A percentile compares a stretch with the other conserved stretches of the same genome.
These are phyloP conservation scores for Crotalaria pallida DNA, from an alignment of 306 rosid species.

Conservation along the genomic window DNA sequence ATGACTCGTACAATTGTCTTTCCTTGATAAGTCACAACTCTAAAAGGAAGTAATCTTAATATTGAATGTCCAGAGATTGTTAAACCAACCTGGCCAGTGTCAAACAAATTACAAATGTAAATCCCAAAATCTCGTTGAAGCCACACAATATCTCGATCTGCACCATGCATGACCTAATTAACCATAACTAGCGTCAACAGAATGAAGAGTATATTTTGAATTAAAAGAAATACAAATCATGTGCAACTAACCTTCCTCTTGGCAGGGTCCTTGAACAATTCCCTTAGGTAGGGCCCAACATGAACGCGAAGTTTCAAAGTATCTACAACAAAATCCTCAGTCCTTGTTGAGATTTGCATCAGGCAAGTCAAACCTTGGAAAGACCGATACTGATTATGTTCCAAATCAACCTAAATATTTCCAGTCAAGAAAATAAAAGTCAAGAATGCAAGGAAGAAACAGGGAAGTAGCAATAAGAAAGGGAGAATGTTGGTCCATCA, in stretches of 20 bases:
- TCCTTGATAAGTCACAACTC: neutral
- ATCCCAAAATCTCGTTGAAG: conserved; percentile 97
- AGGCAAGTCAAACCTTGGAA: conserved; percentile 96
- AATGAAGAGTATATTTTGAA: neutral
- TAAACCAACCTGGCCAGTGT: conserved; percentile 84
- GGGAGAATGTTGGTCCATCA: neutral
- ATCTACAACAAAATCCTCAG: conserved; percentile 87
- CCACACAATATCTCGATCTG: conserved; percentile 87
- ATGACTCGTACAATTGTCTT: neutral
- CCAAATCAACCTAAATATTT: conserved; percentile 77
- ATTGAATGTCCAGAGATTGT: conserved; percentile 8
- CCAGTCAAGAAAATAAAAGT: conserved; percentile 7
- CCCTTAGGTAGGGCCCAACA: conserved; percentile 87
- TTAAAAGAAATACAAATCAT: neutral
- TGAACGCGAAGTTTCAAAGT: conserved; percentile 83
- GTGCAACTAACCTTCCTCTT: conserved; percentile 70
- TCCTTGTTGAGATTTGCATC: conserved; percentile 94
- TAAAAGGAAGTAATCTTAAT: neutral
- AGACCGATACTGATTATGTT: conserved; percentile 90
- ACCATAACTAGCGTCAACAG: conserved; percentile 23
- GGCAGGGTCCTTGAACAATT: conserved; percentile 81
- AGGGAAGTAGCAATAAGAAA: neutral
- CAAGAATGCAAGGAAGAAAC: neutral
- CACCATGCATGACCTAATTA: conserved; percentile 96
- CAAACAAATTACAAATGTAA: conserved; percentile 86